Base-by-base conservation (phyloP, 1,284 basidiomycete genomes). In the Tilletiopsis washingtonensis region DNA sequence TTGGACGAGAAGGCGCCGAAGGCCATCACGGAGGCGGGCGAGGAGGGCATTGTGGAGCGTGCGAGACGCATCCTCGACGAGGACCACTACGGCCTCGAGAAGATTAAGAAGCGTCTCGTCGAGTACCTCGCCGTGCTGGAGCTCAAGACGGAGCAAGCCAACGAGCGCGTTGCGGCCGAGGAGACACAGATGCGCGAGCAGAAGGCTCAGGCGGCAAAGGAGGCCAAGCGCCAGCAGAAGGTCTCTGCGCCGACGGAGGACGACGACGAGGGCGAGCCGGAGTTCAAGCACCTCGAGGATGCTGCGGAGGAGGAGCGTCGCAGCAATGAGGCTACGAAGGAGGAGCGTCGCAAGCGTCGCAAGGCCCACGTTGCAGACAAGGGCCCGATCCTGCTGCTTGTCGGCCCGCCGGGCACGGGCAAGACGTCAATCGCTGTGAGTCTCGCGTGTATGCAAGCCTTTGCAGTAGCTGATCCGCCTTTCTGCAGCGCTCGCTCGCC, bases 331-430 rank as follows among this genome's bases (percentile, higher is more conserved):
- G 38, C 25, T 19, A 26, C 38, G 12, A 15, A 42, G 19, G 45
- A 55, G 21, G 41, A 47, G 45, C n/a, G 39, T 6, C 19, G 32
- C 34, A 44, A 43, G 49, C n/a, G 36, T 7, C 49, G 38, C 19
- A 36, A 43, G 23, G 47, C 47, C 17, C 26, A 20, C 21, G 57
- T 65, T 11, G 53, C 49, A 23, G 62, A 68, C 51, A 59, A 86
- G 62, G 88, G 86, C 0, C 88, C 89, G 0, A 91, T 91, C 53
- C 76, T 91, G 15, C 73, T 91, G 79, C 84, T 77, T 51, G 81
- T 76, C 36, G 57, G 60, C 15, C 71, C 73, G 12, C 67, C 69
- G 6, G 69, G 69, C 20, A 69, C 67, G 4, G 69, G 69, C 27
- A 71, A 73, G 58, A 73, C 69, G 9, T 69, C 66, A 24, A 73